Conservation (phyloP, 371 early-diverging fungal genomes). For the Mortierella sp. region DNA sequence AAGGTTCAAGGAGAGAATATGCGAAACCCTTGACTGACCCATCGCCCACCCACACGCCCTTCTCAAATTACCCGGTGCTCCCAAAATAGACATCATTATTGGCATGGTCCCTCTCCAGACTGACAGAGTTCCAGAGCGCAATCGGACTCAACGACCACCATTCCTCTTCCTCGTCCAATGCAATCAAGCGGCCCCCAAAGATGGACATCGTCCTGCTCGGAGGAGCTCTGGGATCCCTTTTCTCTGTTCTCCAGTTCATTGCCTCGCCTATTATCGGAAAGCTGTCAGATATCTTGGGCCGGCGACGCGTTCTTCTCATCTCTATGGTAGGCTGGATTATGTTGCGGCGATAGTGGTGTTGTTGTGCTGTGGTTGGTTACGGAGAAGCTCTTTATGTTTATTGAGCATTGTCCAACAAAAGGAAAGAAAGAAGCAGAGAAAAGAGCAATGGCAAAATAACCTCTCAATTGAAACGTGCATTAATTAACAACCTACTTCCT, state of each 20-base stretch:
- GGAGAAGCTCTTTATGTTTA: neutral
- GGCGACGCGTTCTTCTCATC: constrained; percentile 86
- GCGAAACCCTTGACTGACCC: neutral
- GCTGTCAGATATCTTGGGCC: constrained; percentile 86
- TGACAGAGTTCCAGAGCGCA: constrained; percentile 55
- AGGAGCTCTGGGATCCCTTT: constrained; percentile 93
- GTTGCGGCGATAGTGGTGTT: neutral
- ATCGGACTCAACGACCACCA: constrained; percentile 49
- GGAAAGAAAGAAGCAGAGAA: too few species aligned
- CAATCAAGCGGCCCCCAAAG: constrained; percentile 56
- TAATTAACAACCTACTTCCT: neutral
- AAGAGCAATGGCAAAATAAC: neutral
- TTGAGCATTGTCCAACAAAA: neutral
- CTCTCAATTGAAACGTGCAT: neutral
- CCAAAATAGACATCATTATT: constrained; percentile 51
- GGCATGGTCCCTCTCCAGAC: constrained; percentile 55
- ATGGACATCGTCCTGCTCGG: constrained; percentile 95
- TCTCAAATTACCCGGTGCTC: neutral
- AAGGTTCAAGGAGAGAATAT: neutral
- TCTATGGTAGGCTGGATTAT: constrained; percentile 76
- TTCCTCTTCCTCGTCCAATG: neutral
- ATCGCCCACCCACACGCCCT: neutral
- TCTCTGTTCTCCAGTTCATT: constrained; percentile 94
- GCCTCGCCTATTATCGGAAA: constrained; percentile 90
- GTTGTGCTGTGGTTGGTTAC: neutral